A percentile compares a stretch with the other conserved stretches of the same genome.
phyloP scores from a whole-genome alignment of 1,139 yeast species.

The Taphrina deformans region DNA sequence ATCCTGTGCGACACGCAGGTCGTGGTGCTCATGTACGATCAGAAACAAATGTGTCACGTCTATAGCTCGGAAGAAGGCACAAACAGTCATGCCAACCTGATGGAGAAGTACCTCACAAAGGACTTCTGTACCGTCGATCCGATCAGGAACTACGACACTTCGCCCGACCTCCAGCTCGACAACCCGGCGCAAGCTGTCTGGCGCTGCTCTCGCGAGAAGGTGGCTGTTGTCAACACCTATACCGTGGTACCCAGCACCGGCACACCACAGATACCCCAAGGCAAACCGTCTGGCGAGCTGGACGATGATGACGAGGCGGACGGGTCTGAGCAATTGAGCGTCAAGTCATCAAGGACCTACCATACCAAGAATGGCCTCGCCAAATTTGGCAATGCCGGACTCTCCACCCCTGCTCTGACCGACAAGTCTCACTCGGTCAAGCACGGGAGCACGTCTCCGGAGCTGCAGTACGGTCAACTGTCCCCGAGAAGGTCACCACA shows the following conservation, averaged over 20 bases:
- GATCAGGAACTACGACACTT: conserved; percentile 33
- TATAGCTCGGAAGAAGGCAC: conserved; percentile 24
- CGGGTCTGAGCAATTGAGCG: conserved; percentile 33
- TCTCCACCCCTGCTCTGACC: conserved; percentile 23
- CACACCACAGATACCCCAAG: conserved; percentile 7
- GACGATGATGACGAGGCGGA: conserved; percentile 34
- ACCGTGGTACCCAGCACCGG: conserved; percentile 26
- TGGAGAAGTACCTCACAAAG: conserved; percentile 35
- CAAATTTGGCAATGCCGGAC: conserved; percentile 1
- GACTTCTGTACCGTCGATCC: conserved; percentile 35
- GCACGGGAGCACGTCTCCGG: conserved; percentile 24
- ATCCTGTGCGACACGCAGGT: conserved; percentile 36
- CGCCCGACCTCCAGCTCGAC: conserved; percentile 21
- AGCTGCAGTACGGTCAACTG: neutral
- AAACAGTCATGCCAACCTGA: conserved; percentile 10
- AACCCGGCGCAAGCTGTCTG: conserved; percentile 25
- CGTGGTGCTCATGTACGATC: conserved; percentile 36
- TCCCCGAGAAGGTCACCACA: conserved; percentile 23
- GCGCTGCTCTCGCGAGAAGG: conserved; percentile 21
- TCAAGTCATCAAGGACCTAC: conserved; percentile 33
- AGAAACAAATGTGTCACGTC: conserved; percentile 37
- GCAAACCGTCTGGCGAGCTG: conserved; percentile 6
- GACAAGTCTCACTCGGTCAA: conserved; percentile 2
- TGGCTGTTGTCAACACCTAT: conserved; percentile 36
- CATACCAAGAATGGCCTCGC: conserved; percentile 27